phyloP scores from a whole-genome alignment of 2,329 filamentous ascomycete genomes.

The Trichoderma sp. region DNA sequence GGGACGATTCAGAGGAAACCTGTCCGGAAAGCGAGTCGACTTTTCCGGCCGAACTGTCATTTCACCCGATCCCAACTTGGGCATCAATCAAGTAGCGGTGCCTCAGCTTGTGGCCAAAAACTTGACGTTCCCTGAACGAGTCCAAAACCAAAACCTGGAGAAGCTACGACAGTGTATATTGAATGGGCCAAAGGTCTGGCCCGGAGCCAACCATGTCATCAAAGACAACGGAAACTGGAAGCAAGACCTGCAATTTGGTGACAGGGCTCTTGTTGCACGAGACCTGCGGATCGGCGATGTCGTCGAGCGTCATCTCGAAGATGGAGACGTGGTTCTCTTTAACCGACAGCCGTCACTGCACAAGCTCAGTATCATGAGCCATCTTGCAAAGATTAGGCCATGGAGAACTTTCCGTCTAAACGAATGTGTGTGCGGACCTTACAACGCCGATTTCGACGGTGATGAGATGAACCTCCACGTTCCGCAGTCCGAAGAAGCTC shows the following conservation, averaged over 20 bases:
- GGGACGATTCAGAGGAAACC: conserved; percentile 91
- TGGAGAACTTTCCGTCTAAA: conserved; percentile 97
- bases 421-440: conserved; percentile 96
- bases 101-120: conserved; percentile 92
- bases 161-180: conserved; percentile 73
- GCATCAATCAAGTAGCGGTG: conserved; percentile 90
- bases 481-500: conserved; percentile 93
- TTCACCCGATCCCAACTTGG: conserved; percentile 90
- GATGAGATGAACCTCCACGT: conserved; percentile 99
- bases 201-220: conserved; percentile 80
- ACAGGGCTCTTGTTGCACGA: conserved; percentile 67
- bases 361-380: conserved; percentile 97
- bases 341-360: conserved; percentile 97
- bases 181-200: conserved; percentile 76
- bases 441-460: conserved; percentile 98
- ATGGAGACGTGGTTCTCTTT: conserved; percentile 94
- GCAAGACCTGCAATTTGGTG: conserved; percentile 72
- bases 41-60: conserved; percentile 98
- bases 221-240: conserved; percentile 67
- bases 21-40: conserved; percentile 97
- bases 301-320: conserved; percentile 91
- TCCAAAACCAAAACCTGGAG: conserved; percentile 78
- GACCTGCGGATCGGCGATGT: conserved; percentile 79
- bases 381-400: conserved; percentile 87
- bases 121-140: conserved; percentile 89